Base-by-base conservation (phyloP, 179 eudicot species). In the Beta macrorhiza region DNA sequence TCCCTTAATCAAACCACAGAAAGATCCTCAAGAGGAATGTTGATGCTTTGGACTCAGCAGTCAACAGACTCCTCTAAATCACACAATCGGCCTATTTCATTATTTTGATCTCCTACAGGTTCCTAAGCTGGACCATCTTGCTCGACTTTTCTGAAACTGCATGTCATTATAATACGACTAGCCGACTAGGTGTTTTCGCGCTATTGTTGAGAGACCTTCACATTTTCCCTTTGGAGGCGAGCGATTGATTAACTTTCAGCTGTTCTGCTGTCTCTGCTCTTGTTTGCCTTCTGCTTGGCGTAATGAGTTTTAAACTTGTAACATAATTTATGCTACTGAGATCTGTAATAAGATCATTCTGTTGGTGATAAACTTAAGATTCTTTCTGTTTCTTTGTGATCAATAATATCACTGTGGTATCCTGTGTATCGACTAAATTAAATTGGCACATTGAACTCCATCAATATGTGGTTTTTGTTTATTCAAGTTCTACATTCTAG, bases 31-130 rank as follows among this genome's bases (percentile, higher is more conserved):
- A 86, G 88, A 88, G 89, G 77, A 90, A 90, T 79, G 98, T 95
- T 7, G 98, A 95, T 88, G 86, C 93, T 70, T 82, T 95, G 86
- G 98, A 95, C 81, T 72, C 88, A 11, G 92, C 90, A 75, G 93
- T 91, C 73, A 92, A 86, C 83, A 86, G 88, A 65, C 86, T 89
- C 61, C 91, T 95, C 69, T 90, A 90, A 47, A 91, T 88, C 62
- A 90, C 94, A 59, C 91, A 88, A 92, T 75, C 57, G 67, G 71
- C 47, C 55, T 16, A 12, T 56, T 69, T 15, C 15, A 65, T 52
- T 45, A 49, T 58, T 76, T 67, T 61, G 63, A 68, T 53, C 51
- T 84, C 61, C 59, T 58, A 42, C 76, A 10, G 53, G 76, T 25
- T 63, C 42, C 58, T 32, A 67, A 49, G 44, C 47, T 63, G 74